phyloP scores from a whole-genome alignment of 495 filamentous ascomycete genomes.

The Penicillium nucicola region DNA sequence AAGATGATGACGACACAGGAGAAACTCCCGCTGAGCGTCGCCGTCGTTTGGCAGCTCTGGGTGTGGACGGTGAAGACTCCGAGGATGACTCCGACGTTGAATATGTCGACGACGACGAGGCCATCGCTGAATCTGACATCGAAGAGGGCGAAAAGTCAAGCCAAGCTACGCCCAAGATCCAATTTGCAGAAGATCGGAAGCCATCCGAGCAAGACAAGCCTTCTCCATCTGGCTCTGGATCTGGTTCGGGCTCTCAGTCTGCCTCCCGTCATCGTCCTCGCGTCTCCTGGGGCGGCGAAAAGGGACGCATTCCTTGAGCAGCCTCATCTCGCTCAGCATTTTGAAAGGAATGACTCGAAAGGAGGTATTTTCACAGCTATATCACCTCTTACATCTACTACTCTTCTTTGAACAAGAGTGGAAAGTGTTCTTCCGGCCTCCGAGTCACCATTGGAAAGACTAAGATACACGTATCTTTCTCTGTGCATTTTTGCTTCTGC shows the following conservation, averaged over 20 bases:
- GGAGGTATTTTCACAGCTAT: no score
- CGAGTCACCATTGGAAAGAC: no score
- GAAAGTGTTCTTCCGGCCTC: no score
- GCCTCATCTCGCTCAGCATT: not conserved
- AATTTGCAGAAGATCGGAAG: constrained; percentile 31
- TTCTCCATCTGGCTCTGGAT: constrained; percentile 19
- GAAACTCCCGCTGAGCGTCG: constrained; percentile 84
- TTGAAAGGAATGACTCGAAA: no score
- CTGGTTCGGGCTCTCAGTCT: constrained; percentile 9
- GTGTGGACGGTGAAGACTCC: constrained; percentile 58
- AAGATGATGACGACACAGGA: constrained; percentile 44
- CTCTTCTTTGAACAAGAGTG: not conserved
- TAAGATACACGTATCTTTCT: no score
- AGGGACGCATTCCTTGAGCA: constrained; percentile 18
- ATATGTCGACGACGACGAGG: constrained; percentile 8
- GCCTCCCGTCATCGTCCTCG: constrained; percentile 18
- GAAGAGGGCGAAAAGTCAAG: constrained; percentile 28
- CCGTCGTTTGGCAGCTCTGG: constrained; percentile 82
- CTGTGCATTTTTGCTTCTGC: not conserved
- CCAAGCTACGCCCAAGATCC: constrained; percentile 23
- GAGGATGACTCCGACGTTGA: constrained; percentile 42
- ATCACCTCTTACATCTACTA: not conserved
- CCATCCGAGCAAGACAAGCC: constrained; percentile 11
- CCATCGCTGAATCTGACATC: constrained; percentile 23
- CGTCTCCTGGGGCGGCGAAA: constrained; percentile 29